A percentile compares a stretch with the other conserved stretches of the same genome.
phyloP scores from a whole-genome alignment of 164 flowering plant species.

The Macadamia integrifolia region DNA sequence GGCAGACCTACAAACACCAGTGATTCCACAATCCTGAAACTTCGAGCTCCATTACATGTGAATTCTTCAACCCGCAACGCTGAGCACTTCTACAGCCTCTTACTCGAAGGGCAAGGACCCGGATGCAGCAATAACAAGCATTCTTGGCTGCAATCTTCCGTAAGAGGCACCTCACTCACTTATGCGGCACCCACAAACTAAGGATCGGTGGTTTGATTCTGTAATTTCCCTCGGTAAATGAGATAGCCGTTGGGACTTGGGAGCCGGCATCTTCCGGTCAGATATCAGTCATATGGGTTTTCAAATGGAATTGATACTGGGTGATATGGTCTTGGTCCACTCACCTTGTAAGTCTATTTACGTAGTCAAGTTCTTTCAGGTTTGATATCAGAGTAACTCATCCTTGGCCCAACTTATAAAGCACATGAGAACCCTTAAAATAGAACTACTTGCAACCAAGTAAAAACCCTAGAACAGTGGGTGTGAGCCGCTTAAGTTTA shows the following conservation, averaged over 20 bases:
- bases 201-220: constrained; percentile 69
- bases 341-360: too few relatives aligned
- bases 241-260: constrained; percentile 50
- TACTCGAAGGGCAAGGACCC: constrained; percentile 90
- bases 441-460: too few relatives aligned
- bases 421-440: too few relatives aligned
- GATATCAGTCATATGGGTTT: too few relatives aligned
- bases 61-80: constrained; percentile 71
- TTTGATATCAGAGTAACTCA: too few relatives aligned
- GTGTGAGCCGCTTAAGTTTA: too few relatives aligned
- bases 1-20: constrained; percentile 57
- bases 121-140: constrained; percentile 89
- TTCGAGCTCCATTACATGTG: constrained; percentile 59
- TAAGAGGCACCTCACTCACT: constrained; percentile 76
- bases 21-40: constrained; percentile 57
- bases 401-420: too few relatives aligned
- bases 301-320: too few relatives aligned
- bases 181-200: constrained; percentile 78
- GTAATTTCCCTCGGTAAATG: constrained; percentile 76
- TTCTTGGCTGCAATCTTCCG: constrained; percentile 62
- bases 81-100: constrained; percentile 46
- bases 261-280: constrained; percentile 42
- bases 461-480: too few relatives aligned
- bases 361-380: too few relatives aligned
- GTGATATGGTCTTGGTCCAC: too few relatives aligned